Evolutionary conservation across 2,329 filamentous ascomycete species (phyloP), one percentile per base, ranked within the genome.

Genomic region (Amylocarpus encephaloides): DNA sequence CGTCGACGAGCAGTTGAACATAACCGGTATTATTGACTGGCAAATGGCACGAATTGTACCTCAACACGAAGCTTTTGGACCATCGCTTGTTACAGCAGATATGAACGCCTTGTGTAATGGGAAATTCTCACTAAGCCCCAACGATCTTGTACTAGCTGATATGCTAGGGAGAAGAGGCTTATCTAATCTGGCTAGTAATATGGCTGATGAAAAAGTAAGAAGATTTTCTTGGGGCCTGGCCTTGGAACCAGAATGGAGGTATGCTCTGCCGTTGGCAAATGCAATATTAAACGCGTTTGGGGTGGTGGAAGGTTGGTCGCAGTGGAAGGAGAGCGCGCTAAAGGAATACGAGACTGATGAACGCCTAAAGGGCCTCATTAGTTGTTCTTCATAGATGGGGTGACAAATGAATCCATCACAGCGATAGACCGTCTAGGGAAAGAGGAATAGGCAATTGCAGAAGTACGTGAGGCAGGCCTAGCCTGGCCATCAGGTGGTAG

Each of bases 1-100:
- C 1, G 68, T 71, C 1, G 69, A 77, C 50, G 64, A 72, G 3
- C 43, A 73, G 6, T 72, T 65, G 51, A 71, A 73, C 49, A 68
- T 77, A 32, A 74, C 69, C 5, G 72, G 71, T 1, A 71, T 77
- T 32, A 71, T 76, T 47, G 73, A 77, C 45, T 41, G 45, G 45
- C 7, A 48, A 40, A n/a, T 40, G 22, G 45, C 35, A 10, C 35
- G 15, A 13, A 40, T 29, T 32, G 35, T 39, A 33, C 43, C 43
- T 15, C 26, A 18, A 45, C 26, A 33, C 10, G 30, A 34, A 34
- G 26, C 43, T 35, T 45, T 45, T 43, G 41, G 41, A 30, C 41
- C 41, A 29, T 43, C 19, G 18, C 41, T 43, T 43, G 41, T 43
- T 26, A 43, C 19, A 30, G 19, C 41, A 43, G 41, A 43, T 43